Conservation (phyloP, 495 filamentous ascomycete genomes). For the Xylaria flabelliformis region DNA sequence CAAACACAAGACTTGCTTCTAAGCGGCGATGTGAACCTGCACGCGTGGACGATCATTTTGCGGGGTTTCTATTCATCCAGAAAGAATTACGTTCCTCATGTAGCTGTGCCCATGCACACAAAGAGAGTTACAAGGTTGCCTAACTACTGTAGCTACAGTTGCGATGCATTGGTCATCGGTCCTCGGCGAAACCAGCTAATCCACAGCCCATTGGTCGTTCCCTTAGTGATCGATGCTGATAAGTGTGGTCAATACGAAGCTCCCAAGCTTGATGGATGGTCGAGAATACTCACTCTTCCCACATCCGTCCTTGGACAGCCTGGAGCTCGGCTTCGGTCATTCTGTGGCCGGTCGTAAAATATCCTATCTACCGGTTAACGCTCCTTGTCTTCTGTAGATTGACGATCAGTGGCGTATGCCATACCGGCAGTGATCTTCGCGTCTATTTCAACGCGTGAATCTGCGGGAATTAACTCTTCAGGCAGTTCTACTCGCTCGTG, state of each 20-base stretch:
- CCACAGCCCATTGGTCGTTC: constrained; percentile 19
- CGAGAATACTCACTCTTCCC: constrained; percentile 74
- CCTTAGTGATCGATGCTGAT: constrained; percentile 55
- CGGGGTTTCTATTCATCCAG: constrained; percentile 11
- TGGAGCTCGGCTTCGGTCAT: constrained; percentile 86
- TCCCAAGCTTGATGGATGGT: constrained; percentile 24
- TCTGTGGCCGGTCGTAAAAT: constrained; percentile 88
- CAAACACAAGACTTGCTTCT: constrained; percentile 10
- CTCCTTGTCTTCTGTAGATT: constrained; percentile 11
- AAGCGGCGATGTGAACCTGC: constrained; percentile 19
- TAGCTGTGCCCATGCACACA: constrained; percentile 2
- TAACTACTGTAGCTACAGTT: constrained; percentile 2
- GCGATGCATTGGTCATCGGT: constrained; percentile 18
- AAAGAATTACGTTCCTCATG: not conserved
- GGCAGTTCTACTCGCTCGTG: constrained; percentile 92
- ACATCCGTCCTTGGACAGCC: constrained; percentile 86
- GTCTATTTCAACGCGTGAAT: constrained; percentile 97
- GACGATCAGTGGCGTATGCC: constrained; percentile 36
- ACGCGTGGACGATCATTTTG: constrained; percentile 19
- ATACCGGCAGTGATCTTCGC: constrained; percentile 97
- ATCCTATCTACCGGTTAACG: constrained; percentile 52
- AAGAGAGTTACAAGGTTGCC: not conserved
- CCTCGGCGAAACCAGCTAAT: constrained; percentile 11
- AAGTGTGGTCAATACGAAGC: constrained; percentile 36
- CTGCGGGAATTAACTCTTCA: constrained; percentile 90